These are phyloP conservation scores for Amylostereum areolatum DNA, from an alignment of 1,284 basidiomycete species.

Conservation along the genomic window DNA sequence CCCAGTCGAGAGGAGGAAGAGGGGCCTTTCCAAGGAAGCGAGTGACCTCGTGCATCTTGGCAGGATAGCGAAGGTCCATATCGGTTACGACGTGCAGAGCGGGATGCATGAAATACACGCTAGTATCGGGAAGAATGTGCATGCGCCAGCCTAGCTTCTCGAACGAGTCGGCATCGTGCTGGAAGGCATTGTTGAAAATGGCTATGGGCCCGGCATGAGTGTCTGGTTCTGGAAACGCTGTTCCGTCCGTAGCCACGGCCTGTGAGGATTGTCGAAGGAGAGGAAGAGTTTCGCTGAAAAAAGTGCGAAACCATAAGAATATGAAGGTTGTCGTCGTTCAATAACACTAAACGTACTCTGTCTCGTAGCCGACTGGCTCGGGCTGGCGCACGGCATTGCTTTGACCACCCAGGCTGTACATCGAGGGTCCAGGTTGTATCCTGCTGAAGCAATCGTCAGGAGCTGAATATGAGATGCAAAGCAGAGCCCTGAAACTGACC, in stretches of 20 bases:
- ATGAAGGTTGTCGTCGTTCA: neutral
- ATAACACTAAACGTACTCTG: constrained; percentile 8
- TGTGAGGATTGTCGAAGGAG: constrained; percentile 8
- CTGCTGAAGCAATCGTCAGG: too few relatives aligned
- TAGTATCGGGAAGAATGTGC: constrained; percentile 61
- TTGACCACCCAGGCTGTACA: constrained; percentile 3
- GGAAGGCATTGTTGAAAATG: constrained; percentile 13
- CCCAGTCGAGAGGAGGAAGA: constrained; percentile 37
- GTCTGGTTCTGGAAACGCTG: neutral
- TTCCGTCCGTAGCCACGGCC: neutral
- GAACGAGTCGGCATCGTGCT: constrained; percentile 18
- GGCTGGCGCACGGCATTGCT: constrained; percentile 2
- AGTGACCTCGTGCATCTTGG: constrained; percentile 43
- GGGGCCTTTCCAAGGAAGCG: constrained; percentile 34
- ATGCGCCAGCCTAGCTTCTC: constrained; percentile 53
- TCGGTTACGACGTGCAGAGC: constrained; percentile 56
- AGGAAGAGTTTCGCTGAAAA: constrained; percentile 10
- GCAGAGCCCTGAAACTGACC: too few relatives aligned
- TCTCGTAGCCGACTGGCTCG: constrained; percentile 9
- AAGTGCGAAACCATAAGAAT: neutral
- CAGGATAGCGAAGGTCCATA: constrained; percentile 48
- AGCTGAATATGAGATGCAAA: too few relatives aligned
- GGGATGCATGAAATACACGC: constrained; percentile 60
- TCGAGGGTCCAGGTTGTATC: constrained; percentile 9
- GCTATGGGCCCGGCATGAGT: constrained; percentile 9